Evolutionary conservation across 495 filamentous ascomycete genomes (phyloP).

Genomic region (Immersiella caudata): DNA sequence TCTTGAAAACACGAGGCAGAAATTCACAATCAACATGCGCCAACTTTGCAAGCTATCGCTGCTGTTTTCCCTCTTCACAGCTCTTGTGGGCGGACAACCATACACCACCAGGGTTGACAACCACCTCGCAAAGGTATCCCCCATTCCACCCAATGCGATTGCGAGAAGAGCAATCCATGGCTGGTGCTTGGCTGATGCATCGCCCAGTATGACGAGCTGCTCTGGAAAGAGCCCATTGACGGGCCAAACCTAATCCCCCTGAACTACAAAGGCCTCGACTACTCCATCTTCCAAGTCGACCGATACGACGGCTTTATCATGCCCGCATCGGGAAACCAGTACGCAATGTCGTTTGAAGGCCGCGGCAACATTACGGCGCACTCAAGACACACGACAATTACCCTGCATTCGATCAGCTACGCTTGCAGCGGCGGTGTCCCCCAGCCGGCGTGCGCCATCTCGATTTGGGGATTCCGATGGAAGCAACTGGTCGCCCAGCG

Average conservation of each 20-base stretch:
- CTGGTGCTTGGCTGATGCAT: background rate
- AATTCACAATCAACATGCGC: background rate
- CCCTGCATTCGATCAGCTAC: slow-evolving; percentile 16
- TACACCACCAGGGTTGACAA: background rate
- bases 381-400: background rate
- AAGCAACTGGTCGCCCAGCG: slow-evolving; percentile 6
- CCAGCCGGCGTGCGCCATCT: slow-evolving; percentile 18
- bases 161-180: too few species aligned
- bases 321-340: slow-evolving; percentile 12
- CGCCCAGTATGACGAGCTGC: slow-evolving; percentile 16
- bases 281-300: slow-evolving; percentile 22
- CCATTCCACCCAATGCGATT: too few species aligned
- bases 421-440: slow-evolving; percentile 16
- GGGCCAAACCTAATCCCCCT: slow-evolving; percentile 6
- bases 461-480: slow-evolving; percentile 19
- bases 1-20: background rate
- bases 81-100: background rate
- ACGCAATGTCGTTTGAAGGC: slow-evolving; percentile 21
- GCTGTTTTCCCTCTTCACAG: background rate
- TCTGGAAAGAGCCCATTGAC: slow-evolving; percentile 14
- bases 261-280: slow-evolving; percentile 14
- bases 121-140: background rate
- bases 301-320: slow-evolving; percentile 20
- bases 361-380: slow-evolving; percentile 16
- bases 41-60: background rate